These are phyloP conservation scores for Quercus berberidifolia DNA, from an alignment of 306 rosid genomes.

Conservation along the genomic window DNA sequence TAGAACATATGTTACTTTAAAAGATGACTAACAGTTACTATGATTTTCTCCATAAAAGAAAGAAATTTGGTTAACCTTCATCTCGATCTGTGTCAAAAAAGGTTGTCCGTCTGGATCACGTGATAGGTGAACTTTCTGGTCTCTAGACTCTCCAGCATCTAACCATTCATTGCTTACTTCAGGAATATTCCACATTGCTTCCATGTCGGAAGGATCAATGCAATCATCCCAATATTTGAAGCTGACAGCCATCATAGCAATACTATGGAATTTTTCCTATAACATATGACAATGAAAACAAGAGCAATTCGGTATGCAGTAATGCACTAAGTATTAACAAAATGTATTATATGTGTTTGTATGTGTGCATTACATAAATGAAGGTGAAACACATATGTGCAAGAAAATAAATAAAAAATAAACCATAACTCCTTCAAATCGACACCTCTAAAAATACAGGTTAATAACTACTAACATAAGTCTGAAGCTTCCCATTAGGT, in stretches of 20 bases:
- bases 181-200: conserved; percentile 74
- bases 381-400: neutral
- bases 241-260: conserved; percentile 46
- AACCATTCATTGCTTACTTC: conserved; percentile 74
- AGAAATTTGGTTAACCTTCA: conserved; percentile 57
- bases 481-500: neutral
- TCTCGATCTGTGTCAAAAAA: conserved; percentile 83
- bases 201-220: conserved; percentile 56
- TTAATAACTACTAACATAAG: neutral
- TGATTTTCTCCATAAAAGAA: conserved; percentile 5
- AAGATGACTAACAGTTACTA: neutral
- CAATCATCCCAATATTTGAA: conserved; percentile 83
- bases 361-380: neutral
- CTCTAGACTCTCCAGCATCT: conserved; percentile 72
- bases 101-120: conserved; percentile 95
- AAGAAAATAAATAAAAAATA: neutral
- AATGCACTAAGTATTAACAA: neutral
- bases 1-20: neutral
- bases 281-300: conserved; percentile 17
- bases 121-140: conserved; percentile 68
- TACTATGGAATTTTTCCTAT: conserved; percentile 5
- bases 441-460: neutral
- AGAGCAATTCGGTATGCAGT: neutral
- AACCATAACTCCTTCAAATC: neutral
- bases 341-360: neutral